Conservation (phyloP, 805 yeast genomes). For the Candida nanaspora region DNA sequence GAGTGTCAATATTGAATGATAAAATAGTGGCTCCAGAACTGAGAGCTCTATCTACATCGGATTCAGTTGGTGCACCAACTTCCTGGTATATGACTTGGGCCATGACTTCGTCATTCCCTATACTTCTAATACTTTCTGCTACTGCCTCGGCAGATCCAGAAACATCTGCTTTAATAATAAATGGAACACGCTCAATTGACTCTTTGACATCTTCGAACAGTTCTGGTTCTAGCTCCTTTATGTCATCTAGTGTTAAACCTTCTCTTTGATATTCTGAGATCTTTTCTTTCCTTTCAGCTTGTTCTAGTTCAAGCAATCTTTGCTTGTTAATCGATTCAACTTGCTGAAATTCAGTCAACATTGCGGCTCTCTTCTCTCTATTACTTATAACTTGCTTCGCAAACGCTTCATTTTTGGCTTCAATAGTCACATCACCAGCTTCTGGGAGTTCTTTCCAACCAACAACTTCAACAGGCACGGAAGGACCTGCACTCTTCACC, state of each 20-base stretch:
- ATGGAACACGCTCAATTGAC: conserved; percentile 36
- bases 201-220: conserved; percentile 24
- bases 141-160: conserved; percentile 95
- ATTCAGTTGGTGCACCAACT: conserved; percentile 70
- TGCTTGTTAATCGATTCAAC: conserved; percentile 66
- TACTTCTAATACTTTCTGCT: conserved; percentile 63
- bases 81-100: conserved; percentile 63
- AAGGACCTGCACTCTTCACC: conserved; percentile 67
- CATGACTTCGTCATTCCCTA: conserved; percentile 84
- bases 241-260: conserved; percentile 50
- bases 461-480: conserved; percentile 81
- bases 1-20: conserved; percentile 68
- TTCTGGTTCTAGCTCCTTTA: conserved; percentile 27
- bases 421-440: conserved; percentile 79
- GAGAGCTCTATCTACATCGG: conserved; percentile 61
- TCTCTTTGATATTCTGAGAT: conserved; percentile 50
- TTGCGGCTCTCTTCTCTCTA: conserved; percentile 46
- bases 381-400: conserved; percentile 73
- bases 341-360: conserved; percentile 51
- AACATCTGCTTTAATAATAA: conserved; percentile 84
- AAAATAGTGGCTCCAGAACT: conserved; percentile 67
- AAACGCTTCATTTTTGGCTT: conserved; percentile 63
- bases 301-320: conserved; percentile 48
- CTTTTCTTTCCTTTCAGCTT: conserved; percentile 43
- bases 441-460: conserved; percentile 95